Evolutionary conservation across 202 grass and related monocot species (phyloP).

Genomic region (Carex arenaria): DNA sequence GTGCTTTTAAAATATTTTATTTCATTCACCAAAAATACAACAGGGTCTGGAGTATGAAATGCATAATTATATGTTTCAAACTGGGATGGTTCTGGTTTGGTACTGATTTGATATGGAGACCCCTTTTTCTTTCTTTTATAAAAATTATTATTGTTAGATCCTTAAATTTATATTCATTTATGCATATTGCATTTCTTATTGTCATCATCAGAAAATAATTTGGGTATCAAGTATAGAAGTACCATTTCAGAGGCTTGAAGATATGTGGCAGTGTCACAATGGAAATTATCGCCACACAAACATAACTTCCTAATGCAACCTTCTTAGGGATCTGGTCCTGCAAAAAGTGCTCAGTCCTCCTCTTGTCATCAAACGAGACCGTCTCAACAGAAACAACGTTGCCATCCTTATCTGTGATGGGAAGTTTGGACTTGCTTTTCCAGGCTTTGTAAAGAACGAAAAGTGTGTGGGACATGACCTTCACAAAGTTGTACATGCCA

Average conservation of each 20-base stretch:
- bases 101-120: too few relatives aligned
- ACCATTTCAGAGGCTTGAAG: slow-evolving; percentile 60
- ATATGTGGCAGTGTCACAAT: slow-evolving; percentile 43
- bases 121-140: too few relatives aligned
- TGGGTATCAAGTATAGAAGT: not conserved
- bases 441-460: slow-evolving; percentile 19
- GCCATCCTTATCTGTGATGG: slow-evolving; percentile 27
- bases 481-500: slow-evolving; percentile 68
- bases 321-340: slow-evolving; percentile 51
- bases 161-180: too few relatives aligned
- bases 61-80: not conserved
- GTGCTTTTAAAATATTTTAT: not conserved
- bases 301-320: slow-evolving; percentile 39
- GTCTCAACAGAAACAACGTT: not conserved
- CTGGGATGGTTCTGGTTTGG: too few relatives aligned
- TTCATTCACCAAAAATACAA: not conserved
- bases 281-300: slow-evolving; percentile 32
- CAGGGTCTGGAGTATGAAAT: not conserved
- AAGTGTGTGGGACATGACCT: slow-evolving; percentile 52
- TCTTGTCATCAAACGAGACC: slow-evolving; percentile 46
- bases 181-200: not conserved
- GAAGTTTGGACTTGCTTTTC: slow-evolving; percentile 29
- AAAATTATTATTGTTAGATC: too few relatives aligned
- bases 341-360: slow-evolving; percentile 47
- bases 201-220: not conserved